phyloP scores from a whole-genome alignment of 2,329 filamentous ascomycete genomes.

The Ophiocordyceps australis region DNA sequence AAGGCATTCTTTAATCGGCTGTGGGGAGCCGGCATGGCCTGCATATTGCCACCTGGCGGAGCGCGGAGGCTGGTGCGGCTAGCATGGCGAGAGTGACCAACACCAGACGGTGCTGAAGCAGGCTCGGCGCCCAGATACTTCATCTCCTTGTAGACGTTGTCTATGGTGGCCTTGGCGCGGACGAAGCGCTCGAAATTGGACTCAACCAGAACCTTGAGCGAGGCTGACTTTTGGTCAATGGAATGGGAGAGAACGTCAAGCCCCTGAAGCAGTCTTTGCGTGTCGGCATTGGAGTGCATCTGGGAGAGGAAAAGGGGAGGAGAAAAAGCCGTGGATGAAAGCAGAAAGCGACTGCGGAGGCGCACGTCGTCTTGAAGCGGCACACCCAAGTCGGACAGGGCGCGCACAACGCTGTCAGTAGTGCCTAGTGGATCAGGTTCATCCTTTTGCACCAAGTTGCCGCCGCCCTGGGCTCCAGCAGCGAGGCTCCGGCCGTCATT shows the following conservation, averaged over 20 bases:
- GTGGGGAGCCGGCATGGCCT: conserved; percentile 25
- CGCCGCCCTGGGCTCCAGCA: conserved; percentile 49
- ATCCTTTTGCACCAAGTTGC: conserved; percentile 72
- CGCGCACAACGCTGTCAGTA: conserved; percentile 68
- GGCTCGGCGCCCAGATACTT: conserved; percentile 48
- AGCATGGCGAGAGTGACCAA: conserved; percentile 45
- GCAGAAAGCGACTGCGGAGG: conserved; percentile 74
- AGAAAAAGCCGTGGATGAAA: conserved; percentile 91
- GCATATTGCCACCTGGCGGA: conserved; percentile 17
- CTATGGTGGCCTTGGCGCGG: conserved; percentile 89
- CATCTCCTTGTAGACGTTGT: conserved; percentile 98
- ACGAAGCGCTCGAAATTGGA: conserved; percentile 98
- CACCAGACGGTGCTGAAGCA: conserved; percentile 19
- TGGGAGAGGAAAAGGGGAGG: conserved; percentile 84
- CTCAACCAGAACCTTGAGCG: conserved; percentile 88
- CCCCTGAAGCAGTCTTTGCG: conserved; percentile 60
- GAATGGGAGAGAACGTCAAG: conserved; percentile 75
- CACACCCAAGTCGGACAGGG: conserved; percentile 58
- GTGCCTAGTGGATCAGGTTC: conserved; percentile 86
- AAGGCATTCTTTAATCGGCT: conserved; percentile 73
- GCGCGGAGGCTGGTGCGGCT: conserved; percentile 47
- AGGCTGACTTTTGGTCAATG: conserved; percentile 95
- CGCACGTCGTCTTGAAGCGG: conserved; percentile 70
- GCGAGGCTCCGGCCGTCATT: conserved; percentile 47
- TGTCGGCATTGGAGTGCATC: conserved; percentile 74